Base-by-base conservation (phyloP, 106 monocot species). In the Dendrobium huoshanense region DNA sequence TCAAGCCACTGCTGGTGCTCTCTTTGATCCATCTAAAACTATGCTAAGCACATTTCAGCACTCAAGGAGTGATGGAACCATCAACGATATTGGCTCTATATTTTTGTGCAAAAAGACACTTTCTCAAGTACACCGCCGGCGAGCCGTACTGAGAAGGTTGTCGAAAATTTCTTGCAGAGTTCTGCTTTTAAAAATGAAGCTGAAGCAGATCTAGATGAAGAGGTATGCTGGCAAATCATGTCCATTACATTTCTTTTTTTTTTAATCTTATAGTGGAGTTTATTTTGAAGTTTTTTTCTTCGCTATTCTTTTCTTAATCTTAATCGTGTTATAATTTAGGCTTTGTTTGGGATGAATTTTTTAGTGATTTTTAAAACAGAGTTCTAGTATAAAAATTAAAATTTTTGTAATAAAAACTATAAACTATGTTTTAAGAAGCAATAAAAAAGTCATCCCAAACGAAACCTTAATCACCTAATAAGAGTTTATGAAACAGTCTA, bases 151-250 rank as follows among this genome's bases (percentile, higher is more conserved):
- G 90, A 91, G 56, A 91, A 91, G 78, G 84, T 91, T 80, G 31
- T 93, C 65, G 43, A 85, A 49, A 86, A 73, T 37, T 91, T 93
- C 80, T 82, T 93, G 78, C 84, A 87, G 81, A 87, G 77, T 82
- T 90, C 93, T 49, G 51, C 82, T 85, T 78, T 93, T 9, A 84
- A 84, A 86, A 67, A 72, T 70, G 80, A 88, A 7, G 55, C 77
- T 15, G 74, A 79, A 67, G 49, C 9, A 1, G 77, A 86, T 7
- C 37, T 82, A 25, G 77, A 67, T 67, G 81, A 85, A 82, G 51
- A 70, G 85, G 93, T 90, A 84, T 64, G 78, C 80, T 58, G 41
- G 51, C 7, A 54, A 45, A 37, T 33, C 15, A 19, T 76, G 15
- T 49, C 13, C 11, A 77, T 48, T 48, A 49, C 58, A 10, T 48